Conservation (phyloP, 192 early-diverging fungal species). For the Backusella australiensis region DNA sequence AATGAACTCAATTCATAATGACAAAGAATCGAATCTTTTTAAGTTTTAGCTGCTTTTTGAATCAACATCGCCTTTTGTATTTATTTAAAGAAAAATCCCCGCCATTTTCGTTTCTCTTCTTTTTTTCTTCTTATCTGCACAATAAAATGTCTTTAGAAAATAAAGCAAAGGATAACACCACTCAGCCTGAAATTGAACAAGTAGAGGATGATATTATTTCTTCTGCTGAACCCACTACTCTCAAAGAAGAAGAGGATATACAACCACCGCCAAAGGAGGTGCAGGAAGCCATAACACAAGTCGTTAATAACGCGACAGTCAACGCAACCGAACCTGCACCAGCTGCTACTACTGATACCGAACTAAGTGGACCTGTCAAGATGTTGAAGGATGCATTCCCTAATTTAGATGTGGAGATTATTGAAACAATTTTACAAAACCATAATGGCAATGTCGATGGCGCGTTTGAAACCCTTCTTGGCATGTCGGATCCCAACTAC, state of each 20-base stretch:
- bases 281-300: neutral
- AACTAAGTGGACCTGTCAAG: constrained; percentile 5
- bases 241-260: neutral
- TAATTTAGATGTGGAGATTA: constrained; percentile 44
- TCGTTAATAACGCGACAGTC: neutral
- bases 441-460: constrained; percentile 44
- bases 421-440: constrained; percentile 45
- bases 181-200: neutral
- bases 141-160: neutral
- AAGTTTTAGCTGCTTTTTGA: neutral
- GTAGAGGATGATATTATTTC: neutral
- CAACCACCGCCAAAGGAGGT: neutral
- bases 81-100: neutral
- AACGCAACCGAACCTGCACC: neutral
- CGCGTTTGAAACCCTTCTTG: constrained; percentile 46
- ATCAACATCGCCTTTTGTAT: neutral
- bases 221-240: neutral
- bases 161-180: neutral
- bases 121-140: neutral
- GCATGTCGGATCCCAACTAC: constrained; percentile 53
- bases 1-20: neutral
- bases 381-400: constrained; percentile 50
- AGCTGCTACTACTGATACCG: neutral
- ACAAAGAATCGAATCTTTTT: neutral
- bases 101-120: neutral